Evolutionary conservation across 106 monocot species (phyloP), one percentile per base, ranked within the genome.

Genomic region (Dendrobium chrysotoxum): DNA sequence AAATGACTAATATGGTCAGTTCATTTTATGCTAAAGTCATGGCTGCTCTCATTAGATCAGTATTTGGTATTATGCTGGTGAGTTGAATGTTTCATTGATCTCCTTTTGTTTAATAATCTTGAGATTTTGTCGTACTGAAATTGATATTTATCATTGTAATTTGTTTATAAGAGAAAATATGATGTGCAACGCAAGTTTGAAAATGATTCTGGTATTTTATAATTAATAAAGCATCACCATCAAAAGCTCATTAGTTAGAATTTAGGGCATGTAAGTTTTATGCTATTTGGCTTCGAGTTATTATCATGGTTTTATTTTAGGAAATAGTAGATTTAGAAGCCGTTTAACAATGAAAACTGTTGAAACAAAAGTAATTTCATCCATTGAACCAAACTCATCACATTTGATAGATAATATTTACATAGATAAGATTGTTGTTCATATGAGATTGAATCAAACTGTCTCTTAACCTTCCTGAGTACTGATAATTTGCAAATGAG

Each of bases 51-150:
- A 71, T 96, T 46, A 80, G 92, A 72, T 93, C 96, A 71, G 31
- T 82, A 8, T 55, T 96, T 64, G 90, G 85, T 17, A 72, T 87
- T 30, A 83, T 88, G 78, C 83, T 96, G 91, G 93, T 96, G 83
- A 83, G 12, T 66, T 42, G n/a, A 57, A 46, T 46, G 11, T 46
- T 46, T 46, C 46, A 10, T 46, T 46, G 11, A 46, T 9, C 11
- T 46, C 9, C 46, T 46, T 3, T 10, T 46, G 9, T 46, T 9
- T 9, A 46, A 46, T 46, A 46, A 46, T 46, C 5, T 46, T 46
- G 6, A 42, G 42, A 42, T 42, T 42, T 42, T 42, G 42, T 5
- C 42, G 4, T 42, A 42, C 42, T 42, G 42, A 42, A 42, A 42
- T 42, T 42, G 42, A 42, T 4, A 21, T 57, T 57, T 21, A 16